A percentile compares a stretch with the other conserved stretches of the same genome.
These are phyloP conservation scores for Leccinum subtestaceum DNA, from an alignment of 768 basidiomycete genomes.

Conservation along the genomic window DNA sequence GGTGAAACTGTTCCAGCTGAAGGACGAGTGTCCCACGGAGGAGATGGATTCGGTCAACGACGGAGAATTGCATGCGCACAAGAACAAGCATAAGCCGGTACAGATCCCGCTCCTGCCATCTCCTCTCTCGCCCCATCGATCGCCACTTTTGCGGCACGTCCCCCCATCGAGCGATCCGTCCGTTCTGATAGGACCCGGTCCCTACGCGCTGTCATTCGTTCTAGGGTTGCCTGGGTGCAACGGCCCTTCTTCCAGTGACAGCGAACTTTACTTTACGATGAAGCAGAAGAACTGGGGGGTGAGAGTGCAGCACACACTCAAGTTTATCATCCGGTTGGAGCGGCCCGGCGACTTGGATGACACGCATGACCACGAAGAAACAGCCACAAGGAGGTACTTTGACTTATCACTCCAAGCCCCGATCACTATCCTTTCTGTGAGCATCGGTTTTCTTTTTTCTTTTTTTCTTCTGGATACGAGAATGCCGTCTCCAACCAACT, in stretches of 20 bases:
- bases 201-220: constrained; percentile 17
- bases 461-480: not conserved
- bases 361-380: constrained; percentile 55
- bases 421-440: constrained; percentile 82
- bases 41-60: constrained; percentile 4
- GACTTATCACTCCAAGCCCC: constrained; percentile 89
- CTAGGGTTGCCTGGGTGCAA: constrained; percentile 22
- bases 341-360: constrained; percentile 61
- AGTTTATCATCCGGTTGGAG: constrained; percentile 80
- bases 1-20: constrained; percentile 19
- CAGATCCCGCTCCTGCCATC: constrained; percentile 28
- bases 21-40: constrained; percentile 17
- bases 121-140: constrained; percentile 29
- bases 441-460: constrained; percentile 24
- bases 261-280: constrained; percentile 68
- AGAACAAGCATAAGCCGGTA: not conserved
- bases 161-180: constrained; percentile 20
- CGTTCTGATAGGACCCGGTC: constrained; percentile 25
- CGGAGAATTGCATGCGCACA: constrained; percentile 2
- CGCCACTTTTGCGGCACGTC: constrained; percentile 22
- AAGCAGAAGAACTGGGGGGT: constrained; percentile 66
- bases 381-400: constrained; percentile 73
- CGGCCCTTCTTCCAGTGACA: not conserved
- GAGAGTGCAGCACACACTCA: constrained; percentile 70
- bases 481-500: not conserved